Evolutionary conservation across 2,329 filamentous ascomycete genomes (phyloP), one percentile per base, ranked within the genome.

Genomic region (Pseudogymnoascus sp.): DNA sequence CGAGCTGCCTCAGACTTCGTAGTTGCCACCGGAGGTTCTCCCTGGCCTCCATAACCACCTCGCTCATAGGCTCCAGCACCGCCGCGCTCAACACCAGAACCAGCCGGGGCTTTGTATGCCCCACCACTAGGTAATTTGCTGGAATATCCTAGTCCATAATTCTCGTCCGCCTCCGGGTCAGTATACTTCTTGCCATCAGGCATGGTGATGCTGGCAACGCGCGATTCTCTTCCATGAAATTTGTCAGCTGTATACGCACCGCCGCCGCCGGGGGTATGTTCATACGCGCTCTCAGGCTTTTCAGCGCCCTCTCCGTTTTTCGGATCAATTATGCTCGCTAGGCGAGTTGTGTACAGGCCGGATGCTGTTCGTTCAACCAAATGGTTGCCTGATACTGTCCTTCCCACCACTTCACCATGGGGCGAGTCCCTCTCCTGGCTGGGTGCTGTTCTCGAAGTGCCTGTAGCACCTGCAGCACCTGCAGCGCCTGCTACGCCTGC

Each of bases 241-340:
- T 13, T 30, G 45, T 52, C 45, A 52, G 45, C 45, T 52, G 13
- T 18, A 28, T 52, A 52, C 26, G 45, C 45, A 9, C 45, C 45
- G 15, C 45, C 45, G 26, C 45, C 45, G 45, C 45, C n/a, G 23
- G 26, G 45, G 23, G 45, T 52, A 3, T 52, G 45, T 52, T 52
- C 45, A 52, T 52, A 52, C 45, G 45, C 45, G 45, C 7, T 52
- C 15, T 52, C 45, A 1, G 45, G 10, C 45, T n/a, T 28, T 7
- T 3, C 12, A 6, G 18, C 45, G 45, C 23, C 45, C 6, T 3
- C n/a, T 52, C 26, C 45, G 2, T 12, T 2, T 8, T 52, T 52
- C 2, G 45, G 45, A 52, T 52, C 45, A 9, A 52, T 52, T 28
- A 52, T 52, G 26, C 45, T 52, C 45, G 45, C 45, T n/a, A 52